Conservation (phyloP, 768 basidiomycete genomes). For the Phylloporus sp. region DNA sequence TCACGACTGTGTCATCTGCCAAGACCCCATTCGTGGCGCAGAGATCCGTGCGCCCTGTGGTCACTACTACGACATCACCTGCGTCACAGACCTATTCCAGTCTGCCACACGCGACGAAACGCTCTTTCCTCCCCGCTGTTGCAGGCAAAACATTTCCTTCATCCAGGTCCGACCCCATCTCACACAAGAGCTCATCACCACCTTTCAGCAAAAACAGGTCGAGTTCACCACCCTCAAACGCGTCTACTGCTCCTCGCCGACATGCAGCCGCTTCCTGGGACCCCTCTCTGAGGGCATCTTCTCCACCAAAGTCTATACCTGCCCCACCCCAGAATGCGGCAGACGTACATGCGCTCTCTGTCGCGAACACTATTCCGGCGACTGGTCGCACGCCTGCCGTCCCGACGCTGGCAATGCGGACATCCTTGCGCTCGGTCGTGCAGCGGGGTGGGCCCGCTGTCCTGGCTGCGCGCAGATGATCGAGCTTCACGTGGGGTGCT, state of each 20-base stretch:
- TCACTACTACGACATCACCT: slow-evolving; percentile 34
- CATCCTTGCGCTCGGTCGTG: slow-evolving; percentile 24
- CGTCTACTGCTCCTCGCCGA: slow-evolving; percentile 34
- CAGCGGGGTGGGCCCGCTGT: slow-evolving; percentile 35
- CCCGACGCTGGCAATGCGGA: slow-evolving; percentile 23
- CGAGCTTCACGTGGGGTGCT: slow-evolving; percentile 35
- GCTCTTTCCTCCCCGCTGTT: slow-evolving; percentile 40
- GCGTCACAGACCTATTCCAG: slow-evolving; percentile 33
- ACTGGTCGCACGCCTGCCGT: slow-evolving; percentile 23
- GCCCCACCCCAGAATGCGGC: slow-evolving; percentile 17
- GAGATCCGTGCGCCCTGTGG: slow-evolving; percentile 31
- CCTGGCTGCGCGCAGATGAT: slow-evolving; percentile 37
- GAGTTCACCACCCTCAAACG: slow-evolving; percentile 34
- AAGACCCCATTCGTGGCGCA: slow-evolving; percentile 26
- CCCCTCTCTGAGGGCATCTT: slow-evolving; percentile 27
- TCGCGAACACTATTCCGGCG: slow-evolving; percentile 21
- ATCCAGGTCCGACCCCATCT: slow-evolving; percentile 24
- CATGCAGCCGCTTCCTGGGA: slow-evolving; percentile 36
- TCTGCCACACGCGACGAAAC: slow-evolving; percentile 34
- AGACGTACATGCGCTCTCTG: slow-evolving; percentile 25
- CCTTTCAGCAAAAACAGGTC: slow-evolving; percentile 23
- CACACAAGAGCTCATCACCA: slow-evolving; percentile 9
- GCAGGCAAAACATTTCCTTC: slow-evolving; percentile 29
- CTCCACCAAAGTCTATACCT: slow-evolving; percentile 15
- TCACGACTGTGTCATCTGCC: slow-evolving; percentile 34